Evolutionary conservation across 1,139 yeast species (phyloP), one percentile per base, ranked within the genome.

Genomic region (Magnusiomyces sp.): DNA sequence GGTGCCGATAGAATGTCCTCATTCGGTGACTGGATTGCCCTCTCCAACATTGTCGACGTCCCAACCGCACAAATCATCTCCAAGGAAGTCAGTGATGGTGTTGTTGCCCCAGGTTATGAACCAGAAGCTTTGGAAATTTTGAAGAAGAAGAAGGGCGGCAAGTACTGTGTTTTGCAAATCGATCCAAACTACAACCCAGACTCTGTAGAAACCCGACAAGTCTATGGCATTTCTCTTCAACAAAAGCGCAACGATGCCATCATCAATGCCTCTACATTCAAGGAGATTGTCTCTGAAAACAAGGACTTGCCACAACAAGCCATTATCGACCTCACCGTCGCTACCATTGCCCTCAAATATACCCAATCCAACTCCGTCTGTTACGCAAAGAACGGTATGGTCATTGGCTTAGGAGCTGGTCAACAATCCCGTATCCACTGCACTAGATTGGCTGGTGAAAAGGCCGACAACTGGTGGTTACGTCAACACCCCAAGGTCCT

Each of bases 1-100:
- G 98, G 98, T 69, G 98, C 98, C 59, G 98, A 92, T 73, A 84
- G 98, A 77, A 92, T 92, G 98, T 89, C 97, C 13, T 87, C 96
- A 14, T 92, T 92, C 66, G 98, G 98, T 67, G 98, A 92, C 72
- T 92, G 90, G 77, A 92, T 92, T 65, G 98, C 98, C 50, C 77
- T 92, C 58, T 88, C 97, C 55, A 90, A 90, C 75, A 87, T 86
- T 71, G 98, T 92, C 58, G 98, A 92, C 69, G 75, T 85, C 52
- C 90, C 97, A 66, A 92, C 98, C 53, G 98, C 98, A 51, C 86
- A 86, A 71, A 92, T 92, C 71, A 92, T 92, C 68, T 85, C 97
- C 53, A 88, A 87, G 72, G 98, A 92, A 74, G 98, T 92, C 44
- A 83, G 95, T 43, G 98, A 92, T 68, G 98, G 98, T 76, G 95